Base-by-base conservation (phyloP, 805 yeast species). In the Wickerhamomyces ciferrii region DNA sequence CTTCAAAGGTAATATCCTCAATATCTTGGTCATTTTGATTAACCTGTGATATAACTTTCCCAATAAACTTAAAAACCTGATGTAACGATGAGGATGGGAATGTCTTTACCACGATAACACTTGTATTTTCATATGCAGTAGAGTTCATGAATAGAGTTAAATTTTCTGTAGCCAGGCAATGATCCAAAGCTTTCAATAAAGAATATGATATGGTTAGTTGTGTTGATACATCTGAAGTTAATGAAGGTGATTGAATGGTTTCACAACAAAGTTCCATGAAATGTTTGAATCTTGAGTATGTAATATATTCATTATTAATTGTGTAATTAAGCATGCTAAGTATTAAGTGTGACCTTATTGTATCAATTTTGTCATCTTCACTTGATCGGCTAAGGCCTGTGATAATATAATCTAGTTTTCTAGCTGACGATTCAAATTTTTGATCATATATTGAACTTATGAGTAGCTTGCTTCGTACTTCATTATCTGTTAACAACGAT, bases 351-450 rank as follows among this genome's bases (percentile, higher is more conserved):
- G 64, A 52, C 37, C 50, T 53, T 38, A 60, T 50, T 5, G 34
- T 25, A 23, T 57, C 61, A 13, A 58, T 21, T 18, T 24, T 29
- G 4, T 42, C 19, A 4, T 41, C 29, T 13, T 46, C 39, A 25
- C 15, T 23, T 3, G 50, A 38, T 34, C 41, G 43, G 25, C 43
- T 31, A 2, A 50, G 15, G 23, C 45, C 47, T 1, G 50, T 18
- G n/a, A 59, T 29, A 1, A 53, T 45, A 31, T 45, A 52, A 32
- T 57, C 59, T 3, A 59, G 47, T 24, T 50, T 59, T 48, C 63
- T 52, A 0, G 55, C 42, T 3, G 52, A 58, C 1, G 59, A 46
- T 34, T 59, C 62, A 45, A 59, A 50, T 10, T 45, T 46, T 19
- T 48, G 55, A 31, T 60, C 63, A 37, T 49, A 50, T 1, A 61